Percentiles rank a stretch among this genome's conserved stretches.
These are phyloP conservation scores for Verticillium nubilum DNA, from an alignment of 2,329 filamentous ascomycete genomes.

Conservation along the genomic window DNA sequence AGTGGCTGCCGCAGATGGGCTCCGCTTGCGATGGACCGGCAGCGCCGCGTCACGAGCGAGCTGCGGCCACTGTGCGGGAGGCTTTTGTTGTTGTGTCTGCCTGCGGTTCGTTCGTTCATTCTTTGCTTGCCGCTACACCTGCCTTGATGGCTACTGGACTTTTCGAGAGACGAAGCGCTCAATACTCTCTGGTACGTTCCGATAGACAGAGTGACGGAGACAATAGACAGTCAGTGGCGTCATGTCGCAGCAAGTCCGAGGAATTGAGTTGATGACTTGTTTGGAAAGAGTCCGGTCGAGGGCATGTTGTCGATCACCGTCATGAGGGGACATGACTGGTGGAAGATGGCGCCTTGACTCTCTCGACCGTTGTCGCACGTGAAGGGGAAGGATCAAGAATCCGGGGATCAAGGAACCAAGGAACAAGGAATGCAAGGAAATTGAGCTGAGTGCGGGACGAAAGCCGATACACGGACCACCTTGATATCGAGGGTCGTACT, in stretches of 20 bases:
- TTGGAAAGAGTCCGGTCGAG: not conserved
- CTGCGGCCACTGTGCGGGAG: not conserved
- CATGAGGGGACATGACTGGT: not conserved
- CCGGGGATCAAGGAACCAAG: not conserved
- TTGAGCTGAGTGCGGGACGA: not conserved
- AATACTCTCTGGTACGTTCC: too few relatives aligned
- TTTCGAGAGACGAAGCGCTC: too few relatives aligned
- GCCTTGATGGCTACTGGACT: too few relatives aligned
- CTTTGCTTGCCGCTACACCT: too few relatives aligned
- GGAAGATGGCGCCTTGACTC: not conserved
- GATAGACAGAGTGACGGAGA: too few relatives aligned
- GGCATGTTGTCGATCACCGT: not conserved
- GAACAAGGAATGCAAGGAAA: not conserved
- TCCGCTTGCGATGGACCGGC: not conserved
- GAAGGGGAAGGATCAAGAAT: not conserved
- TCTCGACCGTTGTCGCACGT: not conserved
- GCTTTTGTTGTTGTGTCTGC: not conserved
- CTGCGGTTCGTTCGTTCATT: not conserved
- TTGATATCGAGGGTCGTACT: not conserved
- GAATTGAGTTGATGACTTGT: not conserved
- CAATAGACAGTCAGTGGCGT: too few relatives aligned
- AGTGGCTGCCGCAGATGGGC: not conserved
- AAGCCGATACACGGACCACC: not conserved
- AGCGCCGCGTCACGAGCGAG: not conserved
- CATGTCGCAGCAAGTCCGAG: too few relatives aligned